These are phyloP conservation scores for Globisporangium irregulare DNA, from an alignment of 352 stramenopile species.

Conservation along the genomic window DNA sequence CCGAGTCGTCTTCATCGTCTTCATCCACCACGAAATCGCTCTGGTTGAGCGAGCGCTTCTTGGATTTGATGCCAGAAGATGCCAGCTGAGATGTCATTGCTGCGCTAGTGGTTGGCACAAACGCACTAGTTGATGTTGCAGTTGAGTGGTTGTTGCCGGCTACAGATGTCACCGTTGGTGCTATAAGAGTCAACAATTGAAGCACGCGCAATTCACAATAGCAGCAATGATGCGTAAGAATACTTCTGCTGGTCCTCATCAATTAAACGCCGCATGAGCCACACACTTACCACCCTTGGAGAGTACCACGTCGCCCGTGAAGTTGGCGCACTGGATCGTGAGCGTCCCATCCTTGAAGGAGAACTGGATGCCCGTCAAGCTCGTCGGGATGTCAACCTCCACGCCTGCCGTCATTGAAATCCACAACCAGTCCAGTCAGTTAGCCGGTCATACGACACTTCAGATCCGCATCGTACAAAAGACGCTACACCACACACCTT, in stretches of 20 bases:
- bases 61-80: conserved; percentile 20
- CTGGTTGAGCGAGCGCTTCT: conserved; percentile 52
- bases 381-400: conserved; percentile 63
- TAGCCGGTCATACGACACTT: not conserved
- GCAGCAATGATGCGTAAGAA: not conserved
- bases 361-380: conserved; percentile 64
- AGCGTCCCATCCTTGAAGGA: conserved; percentile 53
- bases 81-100: conserved; percentile 28
- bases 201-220: not conserved
- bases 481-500: conserved; percentile 34
- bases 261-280: not conserved
- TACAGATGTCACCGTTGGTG: conserved; percentile 7
- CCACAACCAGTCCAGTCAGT: not conserved
- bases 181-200: not conserved
- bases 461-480: not conserved
- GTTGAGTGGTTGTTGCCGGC: not conserved
- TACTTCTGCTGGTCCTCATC: not conserved
- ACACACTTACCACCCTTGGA: conserved; percentile 37
- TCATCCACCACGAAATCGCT: conserved; percentile 26
- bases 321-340: conserved; percentile 69
- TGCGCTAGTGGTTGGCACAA: conserved; percentile 26
- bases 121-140: not conserved
- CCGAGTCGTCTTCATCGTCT: conserved; percentile 33
- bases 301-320: conserved; percentile 69
- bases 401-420: conserved; percentile 36